A percentile compares a stretch with the other conserved stretches of the same genome.
phyloP scores from a whole-genome alignment of 495 filamentous ascomycete species.

The Lophiotrema nucula region DNA sequence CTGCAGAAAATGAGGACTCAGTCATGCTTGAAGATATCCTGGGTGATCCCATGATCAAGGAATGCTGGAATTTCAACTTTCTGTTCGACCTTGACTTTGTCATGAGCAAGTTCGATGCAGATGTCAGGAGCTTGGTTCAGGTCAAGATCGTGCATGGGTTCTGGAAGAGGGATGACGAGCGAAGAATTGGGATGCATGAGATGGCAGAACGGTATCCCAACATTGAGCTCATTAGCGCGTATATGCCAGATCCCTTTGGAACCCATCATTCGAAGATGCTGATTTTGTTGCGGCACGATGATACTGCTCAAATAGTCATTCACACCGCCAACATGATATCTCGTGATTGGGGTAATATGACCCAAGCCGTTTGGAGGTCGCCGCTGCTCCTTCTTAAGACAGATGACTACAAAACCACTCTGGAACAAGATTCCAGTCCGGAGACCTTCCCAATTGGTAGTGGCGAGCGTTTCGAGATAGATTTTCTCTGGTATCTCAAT shows the following conservation, averaged over 20 bases:
- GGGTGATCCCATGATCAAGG: conserved; percentile 75
- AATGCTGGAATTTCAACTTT: conserved; percentile 92
- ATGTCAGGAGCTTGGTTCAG: conserved; percentile 61
- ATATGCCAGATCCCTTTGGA: conserved; percentile 82
- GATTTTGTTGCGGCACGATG: conserved; percentile 73
- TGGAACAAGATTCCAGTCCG: conserved; percentile 3
- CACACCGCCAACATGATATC: conserved; percentile 89
- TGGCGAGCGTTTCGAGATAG: conserved; percentile 71
- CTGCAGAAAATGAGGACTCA: conserved; percentile 62
- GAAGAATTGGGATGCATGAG: conserved; percentile 59
- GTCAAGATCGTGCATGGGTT: conserved; percentile 84
- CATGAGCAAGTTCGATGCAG: conserved; percentile 65
- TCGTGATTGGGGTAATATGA: conserved; percentile 85
- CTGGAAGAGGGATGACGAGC: conserved; percentile 73
- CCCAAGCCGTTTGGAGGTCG: conserved; percentile 79
- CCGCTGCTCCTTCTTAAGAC: conserved; percentile 65
- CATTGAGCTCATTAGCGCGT: conserved; percentile 68
- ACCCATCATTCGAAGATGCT: conserved; percentile 91
- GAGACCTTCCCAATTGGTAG: conserved; percentile 47
- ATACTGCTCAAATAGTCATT: conserved; percentile 74
- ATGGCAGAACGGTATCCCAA: conserved; percentile 63
- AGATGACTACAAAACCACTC: conserved; percentile 17
- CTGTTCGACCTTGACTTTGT: conserved; percentile 78
- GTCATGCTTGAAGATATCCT: conserved; percentile 70
- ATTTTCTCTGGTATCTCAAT: conserved; percentile 69